These are phyloP conservation scores for Rhododendron henanense DNA, from an alignment of 148 eudicot species.

Conservation along the genomic window DNA sequence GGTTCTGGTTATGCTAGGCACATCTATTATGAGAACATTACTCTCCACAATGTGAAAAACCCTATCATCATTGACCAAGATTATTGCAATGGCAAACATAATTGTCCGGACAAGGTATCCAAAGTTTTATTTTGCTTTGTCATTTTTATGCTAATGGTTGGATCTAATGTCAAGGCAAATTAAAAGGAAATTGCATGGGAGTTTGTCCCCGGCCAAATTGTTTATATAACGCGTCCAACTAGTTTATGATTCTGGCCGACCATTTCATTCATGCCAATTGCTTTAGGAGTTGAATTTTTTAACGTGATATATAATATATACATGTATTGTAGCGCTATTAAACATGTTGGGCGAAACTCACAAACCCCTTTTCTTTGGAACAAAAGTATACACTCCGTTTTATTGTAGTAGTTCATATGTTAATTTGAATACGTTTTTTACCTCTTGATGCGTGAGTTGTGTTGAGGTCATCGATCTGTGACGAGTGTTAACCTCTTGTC, in stretches of 20 bases:
- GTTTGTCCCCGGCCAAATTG: no score
- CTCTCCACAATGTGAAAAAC: constrained; percentile 34
- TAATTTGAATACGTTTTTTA: no score
- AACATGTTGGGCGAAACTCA: no score
- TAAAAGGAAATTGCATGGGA: not conserved
- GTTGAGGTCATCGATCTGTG: no score
- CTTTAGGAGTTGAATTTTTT: not conserved
- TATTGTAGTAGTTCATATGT: no score
- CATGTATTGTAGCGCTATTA: no score
- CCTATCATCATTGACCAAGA: constrained; percentile 43
- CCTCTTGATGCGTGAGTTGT: no score
- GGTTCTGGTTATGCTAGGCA: constrained; percentile 23
- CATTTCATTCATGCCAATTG: not conserved
- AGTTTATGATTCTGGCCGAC: not conserved
- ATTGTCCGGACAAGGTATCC: constrained; percentile 2
- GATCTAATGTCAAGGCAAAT: not conserved
- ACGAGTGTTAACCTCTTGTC: no score
- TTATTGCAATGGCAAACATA: constrained; percentile 11
- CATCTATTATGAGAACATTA: constrained; percentile 34
- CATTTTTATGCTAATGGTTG: not conserved
- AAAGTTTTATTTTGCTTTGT: not conserved
- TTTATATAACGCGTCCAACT: not conserved
- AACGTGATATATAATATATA: no score
- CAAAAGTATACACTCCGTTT: no score
- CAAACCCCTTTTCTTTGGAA: no score